Percentiles rank a stretch among this genome's conserved stretches.
Conservation (phyloP, 164 flowering plant species). For the Protea cynaroides region DNA sequence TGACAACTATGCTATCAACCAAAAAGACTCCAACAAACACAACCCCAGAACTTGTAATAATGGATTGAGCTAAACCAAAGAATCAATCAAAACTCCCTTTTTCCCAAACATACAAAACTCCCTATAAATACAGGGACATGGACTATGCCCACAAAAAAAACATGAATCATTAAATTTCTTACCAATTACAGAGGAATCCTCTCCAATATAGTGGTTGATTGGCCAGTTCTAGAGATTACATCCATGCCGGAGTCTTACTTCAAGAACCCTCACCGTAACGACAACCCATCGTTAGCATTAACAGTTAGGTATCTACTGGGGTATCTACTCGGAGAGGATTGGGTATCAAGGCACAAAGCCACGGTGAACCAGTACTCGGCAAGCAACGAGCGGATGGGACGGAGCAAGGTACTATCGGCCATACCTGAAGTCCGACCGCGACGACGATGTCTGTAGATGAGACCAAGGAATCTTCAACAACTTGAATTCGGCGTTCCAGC, state of each 20-base stretch:
- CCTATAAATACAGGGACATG: too few relatives aligned
- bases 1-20: too few relatives aligned
- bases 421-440: conserved; percentile 31
- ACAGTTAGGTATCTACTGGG: conserved; percentile 27
- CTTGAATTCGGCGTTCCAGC: conserved; percentile 44
- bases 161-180: too few relatives aligned
- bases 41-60: too few relatives aligned
- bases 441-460: conserved; percentile 17
- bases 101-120: too few relatives aligned
- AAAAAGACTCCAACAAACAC: too few relatives aligned
- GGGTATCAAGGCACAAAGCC: conserved; percentile 41
- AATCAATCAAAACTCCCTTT: too few relatives aligned
- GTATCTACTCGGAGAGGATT: conserved; percentile 49
- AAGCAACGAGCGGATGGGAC: conserved; percentile 44
- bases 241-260: conserved; percentile 33
- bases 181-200: conserved; percentile 44
- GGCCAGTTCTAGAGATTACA: conserved; percentile 26
- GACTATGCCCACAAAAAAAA: too few relatives aligned
- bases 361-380: conserved; percentile 40
- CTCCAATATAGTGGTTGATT: conserved; percentile 40
- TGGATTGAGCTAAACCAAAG: too few relatives aligned
- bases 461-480: conserved; percentile 27
- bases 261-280: conserved; percentile 15
- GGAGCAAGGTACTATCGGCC: conserved; percentile 41
- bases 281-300: conserved; percentile 17